Percentiles rank a stretch among this genome's conserved stretches.
These are phyloP conservation scores for Microbotryum scabiosae DNA, from an alignment of 1,284 basidiomycete species.

Conservation along the genomic window DNA sequence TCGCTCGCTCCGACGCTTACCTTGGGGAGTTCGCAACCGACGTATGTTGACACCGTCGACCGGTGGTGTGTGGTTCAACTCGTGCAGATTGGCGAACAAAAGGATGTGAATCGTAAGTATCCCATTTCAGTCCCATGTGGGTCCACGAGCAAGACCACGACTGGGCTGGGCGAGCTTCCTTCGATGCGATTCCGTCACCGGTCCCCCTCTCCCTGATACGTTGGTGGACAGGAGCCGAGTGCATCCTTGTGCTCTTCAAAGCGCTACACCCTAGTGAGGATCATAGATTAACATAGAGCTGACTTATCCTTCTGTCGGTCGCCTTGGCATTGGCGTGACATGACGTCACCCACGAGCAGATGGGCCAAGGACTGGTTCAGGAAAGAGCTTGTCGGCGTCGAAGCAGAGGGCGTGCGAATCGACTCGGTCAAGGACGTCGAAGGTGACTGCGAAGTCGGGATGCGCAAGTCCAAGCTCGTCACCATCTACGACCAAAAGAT, in stretches of 20 bases:
- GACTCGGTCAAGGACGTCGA: slow-evolving; percentile 25
- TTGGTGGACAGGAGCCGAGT: too few species aligned
- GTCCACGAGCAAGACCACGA: too few species aligned
- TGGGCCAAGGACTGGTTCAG: slow-evolving; percentile 33
- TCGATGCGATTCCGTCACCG: slow-evolving; percentile 7
- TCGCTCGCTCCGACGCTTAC: neutral
- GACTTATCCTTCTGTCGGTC: too few species aligned
- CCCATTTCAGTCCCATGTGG: too few species aligned
- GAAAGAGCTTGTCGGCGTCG: slow-evolving; percentile 18
- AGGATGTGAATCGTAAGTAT: slow-evolving; percentile 1
- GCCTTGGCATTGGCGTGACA: too few species aligned
- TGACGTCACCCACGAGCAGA: neutral
- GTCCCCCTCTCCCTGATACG: neutral
- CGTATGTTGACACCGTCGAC: neutral
- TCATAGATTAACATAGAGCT: too few species aligned
- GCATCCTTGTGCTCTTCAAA: too few species aligned
- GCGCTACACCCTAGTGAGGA: too few species aligned
- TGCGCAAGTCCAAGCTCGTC: slow-evolving; percentile 31
- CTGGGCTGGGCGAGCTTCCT: neutral
- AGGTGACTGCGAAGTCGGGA: slow-evolving; percentile 33
- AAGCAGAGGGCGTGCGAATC: slow-evolving; percentile 23
- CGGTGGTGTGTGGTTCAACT: neutral
- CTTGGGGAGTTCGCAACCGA: neutral
- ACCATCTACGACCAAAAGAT: slow-evolving; percentile 35
- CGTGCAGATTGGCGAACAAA: slow-evolving; percentile 28